Base-by-base conservation (phyloP, 2,329 filamentous ascomycete species). In the Microdochium paspali region DNA sequence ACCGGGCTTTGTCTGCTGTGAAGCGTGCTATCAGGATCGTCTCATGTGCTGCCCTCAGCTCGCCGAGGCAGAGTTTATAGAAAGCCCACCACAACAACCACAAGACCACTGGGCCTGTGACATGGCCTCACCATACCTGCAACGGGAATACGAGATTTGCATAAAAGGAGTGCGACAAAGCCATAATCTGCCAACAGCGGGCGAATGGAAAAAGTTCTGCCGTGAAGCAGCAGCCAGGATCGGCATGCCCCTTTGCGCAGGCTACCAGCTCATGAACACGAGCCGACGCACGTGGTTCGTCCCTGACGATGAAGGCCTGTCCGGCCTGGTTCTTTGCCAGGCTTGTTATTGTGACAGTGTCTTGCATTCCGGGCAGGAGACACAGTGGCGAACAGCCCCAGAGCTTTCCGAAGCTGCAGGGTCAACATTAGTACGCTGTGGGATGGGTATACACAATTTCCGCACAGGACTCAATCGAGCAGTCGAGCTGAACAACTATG, bases 331-430 rank as follows among this genome's bases (percentile, higher is more conserved):
- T 0, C 50, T 68, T 12, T 71, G 67, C 45, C 55, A 52, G 5
- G 58, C 63, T 1, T 71, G 68, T 49, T 69, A 62, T 49, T 58
- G 54, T 46, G 67, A 71, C 53, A 58, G 62, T 18, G 56, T 70
- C 20, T 46, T 58, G 25, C 56, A 54, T 31, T 61, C 61, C 0
- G 54, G 54, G 2, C 60, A 68, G 7, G 60, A 60, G 13, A 42
- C 45, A 25, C 58, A 51, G 45, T 63, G 48, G 49, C 47, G 26
- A 46, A 50, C 47, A 43, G 61, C 46, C n/a, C 52, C 47, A 4
- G 51, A 44, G 2, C 48, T 55, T 24, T 44, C 48, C 18, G 35
- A 46, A 6, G 28, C 43, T 2, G 3, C 31, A 24, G 39, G 50
- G 15, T 46, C 44, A 7, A 4, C n/a, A 15, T 23, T 48, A 15